Conservation (phyloP, 2,329 filamentous ascomycete species). For the Pseudophaeomoniella oleicola region DNA sequence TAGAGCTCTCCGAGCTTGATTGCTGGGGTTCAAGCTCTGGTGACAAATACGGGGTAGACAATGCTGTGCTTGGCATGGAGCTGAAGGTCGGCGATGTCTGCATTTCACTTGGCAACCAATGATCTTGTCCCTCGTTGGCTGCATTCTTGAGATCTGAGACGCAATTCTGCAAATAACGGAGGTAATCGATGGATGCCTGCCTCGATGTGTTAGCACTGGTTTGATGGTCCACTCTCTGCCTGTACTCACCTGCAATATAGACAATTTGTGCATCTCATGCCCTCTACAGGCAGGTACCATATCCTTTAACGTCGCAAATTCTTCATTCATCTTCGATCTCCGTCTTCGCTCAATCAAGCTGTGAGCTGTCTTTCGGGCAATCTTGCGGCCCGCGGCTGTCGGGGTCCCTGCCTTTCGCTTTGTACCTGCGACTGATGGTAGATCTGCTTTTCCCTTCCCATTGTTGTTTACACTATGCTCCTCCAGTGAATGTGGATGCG, state of each 20-base stretch:
- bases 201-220: background rate
- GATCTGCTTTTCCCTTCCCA: constrained; percentile 8
- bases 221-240: background rate
- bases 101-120: constrained; percentile 6
- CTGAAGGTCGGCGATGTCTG: constrained; percentile 1
- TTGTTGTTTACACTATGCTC: constrained; percentile 8
- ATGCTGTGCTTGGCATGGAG: background rate
- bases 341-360: constrained; percentile 83
- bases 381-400: constrained; percentile 82
- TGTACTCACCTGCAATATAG: constrained; percentile 67
- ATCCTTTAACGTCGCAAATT: constrained; percentile 81
- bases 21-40: background rate
- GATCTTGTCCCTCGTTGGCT: constrained; percentile 1
- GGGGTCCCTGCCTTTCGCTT: constrained; percentile 68
- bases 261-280: constrained; percentile 92
- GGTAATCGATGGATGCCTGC: constrained; percentile 89
- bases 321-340: constrained; percentile 96
- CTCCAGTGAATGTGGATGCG: constrained; percentile 5
- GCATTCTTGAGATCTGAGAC: constrained; percentile 55
- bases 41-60: background rate
- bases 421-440: constrained; percentile 21
- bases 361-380: constrained; percentile 89
- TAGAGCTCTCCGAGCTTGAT: background rate
- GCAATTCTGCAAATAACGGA: constrained; percentile 85
- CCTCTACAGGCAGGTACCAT: constrained; percentile 95